Base-by-base conservation (phyloP, 176 grass and related monocot species). In the Dactylis glomerata region DNA sequence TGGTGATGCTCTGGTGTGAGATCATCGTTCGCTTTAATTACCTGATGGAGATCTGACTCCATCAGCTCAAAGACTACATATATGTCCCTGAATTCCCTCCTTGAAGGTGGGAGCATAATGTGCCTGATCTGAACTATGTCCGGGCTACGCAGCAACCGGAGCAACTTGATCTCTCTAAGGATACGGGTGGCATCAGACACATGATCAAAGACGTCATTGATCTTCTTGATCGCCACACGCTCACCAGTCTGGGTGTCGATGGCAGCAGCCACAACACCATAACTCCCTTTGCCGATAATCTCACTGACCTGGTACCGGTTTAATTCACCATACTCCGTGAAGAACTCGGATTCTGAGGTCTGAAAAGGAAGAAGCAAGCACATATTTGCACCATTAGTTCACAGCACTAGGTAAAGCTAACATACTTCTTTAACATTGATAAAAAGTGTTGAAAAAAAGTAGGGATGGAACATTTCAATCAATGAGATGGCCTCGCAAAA, bases 111-210 rank as follows among this genome's bases (percentile, higher is more conserved):
- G 31, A 97, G 91, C 92, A 97, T 94, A 67, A 97, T 97, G 79
- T 97, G 92, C 83, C 92, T 97, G 76, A 97, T 97, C 87, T 94
- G 83, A 38, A 97, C 94, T 73, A 97, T 82, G 81, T 97, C 92
- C 1, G 94, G 89, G 70, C 94, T 90, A 24, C 89, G 89, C 36
- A 97, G 78, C 69, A 94, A 65, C 80, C 94, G 88, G 19, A 97
- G 91, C 83, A 97, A 79, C 80, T 97, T 97, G 75, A 97, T 90
- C 92, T 97, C 94, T 77, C 94, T 79, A 71, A 97, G 90, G 36
- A 97, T 97, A 79, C 94, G 89, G 51, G 94, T 94, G 28, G 92
- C 94, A 76, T 97, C 94, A 8, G 94, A 97, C 59, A 97, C 87
- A 12, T 97, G 94, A 79, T 97, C 94, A 74, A 97, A 97, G 40